Evolutionary conservation across 768 basidiomycete species (phyloP), one percentile per base, ranked within the genome.

Genomic region (Auricularia sp.): DNA sequence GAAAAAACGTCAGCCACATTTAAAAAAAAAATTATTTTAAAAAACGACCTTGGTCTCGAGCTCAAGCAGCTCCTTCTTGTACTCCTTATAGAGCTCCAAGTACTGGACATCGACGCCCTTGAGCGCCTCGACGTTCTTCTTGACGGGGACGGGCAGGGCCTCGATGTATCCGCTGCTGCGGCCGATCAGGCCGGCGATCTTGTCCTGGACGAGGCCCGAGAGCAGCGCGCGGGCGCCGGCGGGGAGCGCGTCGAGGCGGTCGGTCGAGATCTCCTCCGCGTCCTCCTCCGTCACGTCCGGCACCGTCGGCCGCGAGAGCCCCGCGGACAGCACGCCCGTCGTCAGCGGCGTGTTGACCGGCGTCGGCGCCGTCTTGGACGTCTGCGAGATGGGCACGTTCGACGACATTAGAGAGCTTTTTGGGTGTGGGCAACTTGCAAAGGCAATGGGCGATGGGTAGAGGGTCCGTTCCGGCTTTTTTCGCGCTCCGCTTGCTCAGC

Each of bases 161-260:
- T 98, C 94, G 78, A 99, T 85, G 79, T 99, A 99, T 14, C 94
- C 94, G 14, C 92, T 95, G 73, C 92, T 92, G 75, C 87, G 88
- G 61, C 96, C 96, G 68, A 98, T 78, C 44, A 99, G 86, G 70
- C 81, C 81, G 42, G 86, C 85, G 67, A 99, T 89, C 76, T 86
- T 89, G 69, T 88, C 88, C 68, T 98, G 93, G 14, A 98, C 93
- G 75, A 98, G 82, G 63, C 85, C 71, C 63, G 77, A 87, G 54
- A 93, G 78, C 80, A 93, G 87, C 21, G 88, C 87, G 77, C 76
- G 77, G 45, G 73, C 68, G 6, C 72, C 65, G 24, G 71, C 75
- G 35, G 70, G 71, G 42, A 21, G 65, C 36, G 35, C 56, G 45
- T 33, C 47, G 63, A 36, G 65, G 65, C 14, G 33, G 58, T 58